Evolutionary conservation across 2,329 filamentous ascomycete genomes (phyloP), one percentile per base, ranked within the genome.

Genomic region (Chaetomiaceae sp.): DNA sequence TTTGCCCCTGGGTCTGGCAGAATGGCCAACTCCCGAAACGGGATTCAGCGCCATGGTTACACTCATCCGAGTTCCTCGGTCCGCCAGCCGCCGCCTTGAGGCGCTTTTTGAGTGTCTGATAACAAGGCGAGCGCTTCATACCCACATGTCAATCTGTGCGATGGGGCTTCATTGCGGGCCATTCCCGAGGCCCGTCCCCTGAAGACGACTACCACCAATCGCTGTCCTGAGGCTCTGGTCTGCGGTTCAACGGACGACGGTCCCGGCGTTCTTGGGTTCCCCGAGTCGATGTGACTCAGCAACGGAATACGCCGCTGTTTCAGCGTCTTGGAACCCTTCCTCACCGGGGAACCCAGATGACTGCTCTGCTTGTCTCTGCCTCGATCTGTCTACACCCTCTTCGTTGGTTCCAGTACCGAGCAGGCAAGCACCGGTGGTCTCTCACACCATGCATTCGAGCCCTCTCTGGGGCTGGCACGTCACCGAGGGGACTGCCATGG

Each of bases 221-320:
- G 54, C 34, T 44, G 20, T 41, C 16, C 5, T 21, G 50, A 54
- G 56, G 52, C 55, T 31, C 40, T 53, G 39, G 33, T 25, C 21
- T 44, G 14, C 19, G 9, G 16, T 43, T 2, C 27, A 9, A 7
- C 44, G 42, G 16, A 23, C 19, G 19, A 51, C 52, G 43, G 51
- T 48, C 54, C 41, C 40, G 44, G 44, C 35, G 30, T 44, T 14
- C 34, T 51, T 51, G 49, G 52, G 42, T 23, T 52, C 38, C 33
- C 44, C 33, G 25, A 47, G 13, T 19, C 39, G 39, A 34, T 39
- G 48, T 45, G 38, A 44, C 42, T 55, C 47, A 56, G 49, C 55
- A 55, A 57, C 55, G 44, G 49, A n/a, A n/a, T n/a, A 40, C 41
- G 47, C 50, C 54, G 52, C 41, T 47, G 48, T 54, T 35, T 53